These are phyloP conservation scores for Fusarium subtropicale DNA, from an alignment of 2,329 filamentous ascomycete species.

Conservation along the genomic window DNA sequence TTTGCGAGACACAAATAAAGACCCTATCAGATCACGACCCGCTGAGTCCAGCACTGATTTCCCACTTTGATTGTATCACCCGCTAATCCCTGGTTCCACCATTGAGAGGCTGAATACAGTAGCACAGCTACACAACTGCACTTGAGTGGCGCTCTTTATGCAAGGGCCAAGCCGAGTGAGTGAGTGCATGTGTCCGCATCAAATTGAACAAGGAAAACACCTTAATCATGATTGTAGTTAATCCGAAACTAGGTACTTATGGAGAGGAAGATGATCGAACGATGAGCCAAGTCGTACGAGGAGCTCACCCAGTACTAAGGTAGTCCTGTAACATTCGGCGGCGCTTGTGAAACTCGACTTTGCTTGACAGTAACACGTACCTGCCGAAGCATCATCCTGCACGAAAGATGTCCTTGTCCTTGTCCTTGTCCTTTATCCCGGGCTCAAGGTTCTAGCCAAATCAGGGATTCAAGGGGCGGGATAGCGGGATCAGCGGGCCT, in stretches of 20 bases:
- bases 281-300: background rate
- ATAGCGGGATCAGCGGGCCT: conserved; percentile 28
- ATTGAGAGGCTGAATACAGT: conserved; percentile 16
- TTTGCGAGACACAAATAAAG: background rate
- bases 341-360: conserved; percentile 7
- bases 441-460: conserved; percentile 2
- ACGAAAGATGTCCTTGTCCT: conserved; percentile 1
- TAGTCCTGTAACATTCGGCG: background rate
- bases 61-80: background rate
- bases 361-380: background rate
- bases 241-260: background rate
- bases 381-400: background rate
- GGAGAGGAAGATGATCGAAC: background rate
- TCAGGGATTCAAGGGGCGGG: conserved; percentile 5
- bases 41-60: background rate
- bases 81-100: conserved; percentile 4
- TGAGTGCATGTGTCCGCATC: background rate
- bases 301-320: background rate
- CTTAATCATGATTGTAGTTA: background rate
- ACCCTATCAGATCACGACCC: background rate
- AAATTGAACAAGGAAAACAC: background rate
- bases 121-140: conserved; percentile 32
- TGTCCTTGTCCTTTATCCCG: conserved; percentile 1
- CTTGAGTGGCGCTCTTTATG: conserved; percentile 30
- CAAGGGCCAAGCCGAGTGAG: conserved; percentile 15